A percentile compares a stretch with the other conserved stretches of the same genome.
These are phyloP conservation scores for Primulina huaijiensis DNA, from an alignment of 257 asterid genomes.

Conservation along the genomic window DNA sequence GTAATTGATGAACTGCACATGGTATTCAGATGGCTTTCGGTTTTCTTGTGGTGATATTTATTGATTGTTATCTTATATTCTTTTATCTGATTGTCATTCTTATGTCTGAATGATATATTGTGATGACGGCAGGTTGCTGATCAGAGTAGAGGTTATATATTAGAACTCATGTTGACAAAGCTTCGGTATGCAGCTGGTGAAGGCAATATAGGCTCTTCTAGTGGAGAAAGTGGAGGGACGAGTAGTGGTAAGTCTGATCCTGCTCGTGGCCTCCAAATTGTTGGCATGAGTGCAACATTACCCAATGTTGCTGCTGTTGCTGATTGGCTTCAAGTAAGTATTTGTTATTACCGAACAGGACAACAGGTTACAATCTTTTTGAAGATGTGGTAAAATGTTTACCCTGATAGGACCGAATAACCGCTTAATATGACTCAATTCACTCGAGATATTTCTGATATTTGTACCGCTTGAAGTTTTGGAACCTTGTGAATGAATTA, in stretches of 20 bases:
- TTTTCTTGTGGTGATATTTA: conserved; percentile 18
- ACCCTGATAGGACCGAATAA: background rate
- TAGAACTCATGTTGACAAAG: conserved; percentile 94
- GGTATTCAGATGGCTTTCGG: conserved; percentile 47
- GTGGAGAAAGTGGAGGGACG: conserved; percentile 87
- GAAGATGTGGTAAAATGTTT: background rate
- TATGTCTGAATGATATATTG: conserved; percentile 27
- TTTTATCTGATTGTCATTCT: conserved; percentile 20
- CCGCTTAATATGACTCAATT: background rate
- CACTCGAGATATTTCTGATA: background rate
- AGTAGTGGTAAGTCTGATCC: conserved; percentile 78
- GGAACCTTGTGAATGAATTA: background rate
- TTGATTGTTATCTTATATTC: conserved; percentile 17
- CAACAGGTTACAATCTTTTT: conserved; percentile 9
- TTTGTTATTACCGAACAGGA: conserved; percentile 16
- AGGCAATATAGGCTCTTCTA: conserved; percentile 74
- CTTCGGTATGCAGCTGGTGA: conserved; percentile 96
- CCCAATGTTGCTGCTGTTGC: conserved; percentile 96
- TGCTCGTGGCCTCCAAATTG: conserved; percentile 86
- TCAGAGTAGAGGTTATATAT: conserved; percentile 90
- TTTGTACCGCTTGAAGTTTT: background rate
- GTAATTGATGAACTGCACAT: conserved; percentile 99
- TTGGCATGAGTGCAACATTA: conserved; percentile 98
- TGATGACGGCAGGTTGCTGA: conserved; percentile 80
- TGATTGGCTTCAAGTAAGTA: conserved; percentile 91